Conservation (phyloP, 441 rosid genomes). For the Hura crepitans region DNA sequence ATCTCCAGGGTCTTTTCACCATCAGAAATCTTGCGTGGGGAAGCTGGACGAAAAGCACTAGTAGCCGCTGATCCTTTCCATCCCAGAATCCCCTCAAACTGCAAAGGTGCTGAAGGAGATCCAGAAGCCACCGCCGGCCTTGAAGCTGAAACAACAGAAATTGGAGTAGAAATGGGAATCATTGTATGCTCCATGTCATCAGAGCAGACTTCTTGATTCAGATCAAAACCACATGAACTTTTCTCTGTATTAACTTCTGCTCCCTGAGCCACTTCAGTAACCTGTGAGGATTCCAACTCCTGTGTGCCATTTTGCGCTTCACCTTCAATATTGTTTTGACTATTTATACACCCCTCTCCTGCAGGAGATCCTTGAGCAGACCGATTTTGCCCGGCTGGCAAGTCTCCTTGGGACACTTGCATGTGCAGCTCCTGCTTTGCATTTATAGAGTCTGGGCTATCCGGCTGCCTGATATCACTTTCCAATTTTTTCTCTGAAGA, state of each 20-base stretch:
- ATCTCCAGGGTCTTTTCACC: constrained; percentile 31
- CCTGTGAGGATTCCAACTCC: constrained; percentile 56
- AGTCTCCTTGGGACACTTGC: constrained; percentile 37
- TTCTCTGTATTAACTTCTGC: constrained; percentile 48
- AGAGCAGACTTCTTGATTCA: constrained; percentile 73
- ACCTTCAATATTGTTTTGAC: constrained; percentile 36
- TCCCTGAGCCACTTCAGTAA: constrained; percentile 54
- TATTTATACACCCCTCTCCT: constrained; percentile 32
- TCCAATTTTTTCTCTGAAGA: constrained; percentile 49
- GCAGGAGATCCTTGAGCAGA: constrained; percentile 34
- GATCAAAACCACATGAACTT: constrained; percentile 64
- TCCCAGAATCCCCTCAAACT: constrained; percentile 65
- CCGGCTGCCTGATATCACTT: constrained; percentile 42
- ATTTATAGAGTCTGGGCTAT: constrained; percentile 45
- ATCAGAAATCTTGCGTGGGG: constrained; percentile 53
- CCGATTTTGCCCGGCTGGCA: constrained; percentile 39
- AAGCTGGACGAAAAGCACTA: constrained; percentile 72
- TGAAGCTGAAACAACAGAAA: constrained; percentile 63
- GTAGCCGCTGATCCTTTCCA: constrained; percentile 78
- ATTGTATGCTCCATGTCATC: constrained; percentile 63
- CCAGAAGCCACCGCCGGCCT: constrained; percentile 51
- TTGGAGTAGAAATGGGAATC: constrained; percentile 40
- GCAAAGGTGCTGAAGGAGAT: constrained; percentile 59
- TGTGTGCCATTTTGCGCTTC: constrained; percentile 39
- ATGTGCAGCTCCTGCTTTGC: constrained; percentile 30